phyloP scores from a whole-genome alignment of 148 eudicot species.

The Vaccinium macrocarpon region DNA sequence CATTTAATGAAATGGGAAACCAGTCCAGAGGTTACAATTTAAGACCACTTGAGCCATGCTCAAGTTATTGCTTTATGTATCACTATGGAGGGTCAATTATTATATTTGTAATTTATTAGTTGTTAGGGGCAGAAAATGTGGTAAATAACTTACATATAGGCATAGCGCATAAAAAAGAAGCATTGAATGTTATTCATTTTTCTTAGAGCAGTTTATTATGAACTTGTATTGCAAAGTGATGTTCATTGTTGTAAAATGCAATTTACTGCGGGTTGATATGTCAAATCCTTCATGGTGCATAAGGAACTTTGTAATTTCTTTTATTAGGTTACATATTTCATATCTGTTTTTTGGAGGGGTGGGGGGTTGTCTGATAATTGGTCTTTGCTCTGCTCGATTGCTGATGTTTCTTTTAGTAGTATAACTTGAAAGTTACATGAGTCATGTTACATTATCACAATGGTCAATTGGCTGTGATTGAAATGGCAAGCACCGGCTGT shows the following conservation, averaged over 20 bases:
- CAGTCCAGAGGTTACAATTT: not conserved
- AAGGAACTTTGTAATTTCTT: not conserved
- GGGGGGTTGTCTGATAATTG: not conserved
- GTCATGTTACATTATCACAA: not conserved
- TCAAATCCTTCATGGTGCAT: not conserved
- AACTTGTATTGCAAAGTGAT: not conserved
- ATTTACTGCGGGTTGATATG: not conserved
- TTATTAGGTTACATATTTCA: not conserved
- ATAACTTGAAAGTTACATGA: not conserved
- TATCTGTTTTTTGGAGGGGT: not conserved
- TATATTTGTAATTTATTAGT: not conserved
- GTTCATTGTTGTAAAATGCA: not conserved
- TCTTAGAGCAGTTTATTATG: not conserved
- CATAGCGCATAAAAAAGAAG: not conserved
- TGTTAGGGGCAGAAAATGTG: not conserved
- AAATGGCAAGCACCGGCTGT: not conserved
- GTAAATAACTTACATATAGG: not conserved
- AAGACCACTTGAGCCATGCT: not conserved
- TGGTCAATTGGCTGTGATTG: not conserved
- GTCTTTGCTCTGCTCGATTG: not conserved
- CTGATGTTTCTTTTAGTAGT: not conserved
- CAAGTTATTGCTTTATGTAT: not conserved
- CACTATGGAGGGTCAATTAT: not conserved
- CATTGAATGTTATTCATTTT: not conserved
- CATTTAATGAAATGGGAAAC: no score